Percentiles rank a stretch among this genome's conserved stretches.
Evolutionary conservation across 177 flowering plant genomes (phyloP).

Genomic region (Vitis hybrid): DNA sequence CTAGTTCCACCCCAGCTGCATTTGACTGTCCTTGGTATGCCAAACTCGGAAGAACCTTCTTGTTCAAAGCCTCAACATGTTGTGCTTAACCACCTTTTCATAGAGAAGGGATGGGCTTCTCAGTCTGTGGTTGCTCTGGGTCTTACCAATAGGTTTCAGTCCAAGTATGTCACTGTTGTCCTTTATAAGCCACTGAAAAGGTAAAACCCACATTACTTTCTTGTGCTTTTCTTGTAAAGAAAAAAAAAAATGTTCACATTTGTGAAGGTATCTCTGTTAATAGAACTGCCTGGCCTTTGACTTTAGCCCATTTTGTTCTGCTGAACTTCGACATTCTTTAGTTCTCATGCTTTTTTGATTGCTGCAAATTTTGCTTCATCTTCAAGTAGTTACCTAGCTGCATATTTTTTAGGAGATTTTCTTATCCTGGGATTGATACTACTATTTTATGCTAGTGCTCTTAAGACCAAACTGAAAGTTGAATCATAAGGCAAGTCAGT

Average conservation of each 20-base stretch:
- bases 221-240: slow-evolving; percentile 7
- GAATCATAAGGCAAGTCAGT: too few relatives aligned
- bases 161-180: slow-evolving; percentile 87
- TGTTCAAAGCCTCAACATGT: slow-evolving; percentile 75
- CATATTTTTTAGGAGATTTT: too few relatives aligned
- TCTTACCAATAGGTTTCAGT: slow-evolving; percentile 73
- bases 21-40: slow-evolving; percentile 56
- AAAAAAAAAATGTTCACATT: background rate
- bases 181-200: slow-evolving; percentile 82
- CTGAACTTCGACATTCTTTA: background rate
- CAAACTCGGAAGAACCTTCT: slow-evolving; percentile 36
- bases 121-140: slow-evolving; percentile 84
- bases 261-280: slow-evolving; percentile 12
- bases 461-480: too few relatives aligned
- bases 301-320: slow-evolving; percentile 5
- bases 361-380: background rate
- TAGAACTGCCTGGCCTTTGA: background rate
- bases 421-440: too few relatives aligned
- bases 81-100: slow-evolving; percentile 86
- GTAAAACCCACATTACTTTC: slow-evolving; percentile 21
- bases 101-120: slow-evolving; percentile 75
- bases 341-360: background rate
- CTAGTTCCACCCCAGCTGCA: slow-evolving; percentile 74
- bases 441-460: too few relatives aligned
- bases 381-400: too few relatives aligned